A percentile compares a stretch with the other conserved stretches of the same genome.
Evolutionary conservation across 2,329 filamentous ascomycete species (phyloP).

Genomic region (Monosporascus sp.): DNA sequence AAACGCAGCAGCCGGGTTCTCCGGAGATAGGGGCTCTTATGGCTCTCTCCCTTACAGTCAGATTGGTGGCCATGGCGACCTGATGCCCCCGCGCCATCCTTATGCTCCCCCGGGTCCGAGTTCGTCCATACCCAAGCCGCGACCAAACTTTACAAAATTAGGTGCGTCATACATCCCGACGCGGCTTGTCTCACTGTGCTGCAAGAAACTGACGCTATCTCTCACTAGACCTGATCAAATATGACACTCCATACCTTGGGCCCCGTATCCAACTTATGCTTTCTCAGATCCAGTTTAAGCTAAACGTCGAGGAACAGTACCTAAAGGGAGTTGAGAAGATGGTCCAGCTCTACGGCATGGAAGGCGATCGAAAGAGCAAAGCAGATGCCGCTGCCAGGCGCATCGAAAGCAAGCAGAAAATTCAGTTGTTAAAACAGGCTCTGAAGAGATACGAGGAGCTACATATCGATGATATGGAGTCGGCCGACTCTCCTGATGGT

Average conservation of each 20-base stretch:
- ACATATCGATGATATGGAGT: conserved; percentile 81
- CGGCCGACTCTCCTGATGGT: conserved; percentile 75
- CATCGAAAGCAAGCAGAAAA: conserved; percentile 97
- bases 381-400: conserved; percentile 84
- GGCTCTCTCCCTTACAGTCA: conserved; percentile 52
- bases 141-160: conserved; percentile 93
- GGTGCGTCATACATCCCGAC: conserved; percentile 50
- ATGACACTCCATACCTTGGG: conserved; percentile 90
- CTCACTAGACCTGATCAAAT: conserved; percentile 85
- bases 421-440: conserved; percentile 89
- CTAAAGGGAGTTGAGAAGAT: conserved; percentile 99
- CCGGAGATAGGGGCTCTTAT: conserved; percentile 55
- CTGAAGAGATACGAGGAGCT: conserved; percentile 96
- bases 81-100: conserved; percentile 77
- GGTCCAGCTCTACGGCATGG: conserved; percentile 95
- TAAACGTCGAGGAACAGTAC: conserved; percentile 98
- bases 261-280: conserved; percentile 99
- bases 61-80: conserved; percentile 60
- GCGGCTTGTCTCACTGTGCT: neutral
- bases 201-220: conserved; percentile 4
- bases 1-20: conserved; percentile 45
- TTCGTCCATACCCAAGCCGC: conserved; percentile 62
- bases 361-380: conserved; percentile 93
- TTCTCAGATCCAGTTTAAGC: conserved; percentile 96
- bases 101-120: conserved; percentile 69